A percentile compares a stretch with the other conserved stretches of the same genome.
Conservation (phyloP, 139 green algal species). For the Raphidocelis subcapitata region DNA sequence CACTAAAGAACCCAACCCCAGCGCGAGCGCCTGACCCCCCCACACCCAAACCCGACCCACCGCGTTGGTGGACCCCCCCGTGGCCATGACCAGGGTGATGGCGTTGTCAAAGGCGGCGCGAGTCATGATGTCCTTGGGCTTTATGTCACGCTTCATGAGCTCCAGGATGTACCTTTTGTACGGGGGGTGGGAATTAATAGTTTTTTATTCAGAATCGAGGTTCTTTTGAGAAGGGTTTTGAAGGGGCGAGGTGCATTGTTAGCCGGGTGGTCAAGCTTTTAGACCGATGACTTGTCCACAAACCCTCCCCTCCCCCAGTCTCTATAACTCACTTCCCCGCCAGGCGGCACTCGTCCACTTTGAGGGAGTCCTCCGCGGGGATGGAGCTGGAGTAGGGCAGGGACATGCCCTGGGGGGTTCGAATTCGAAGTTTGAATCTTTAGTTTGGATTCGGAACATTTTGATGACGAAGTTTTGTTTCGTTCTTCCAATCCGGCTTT, state of each 20-base stretch:
- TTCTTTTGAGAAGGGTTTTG: too few species aligned
- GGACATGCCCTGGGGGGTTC: constrained; percentile 95
- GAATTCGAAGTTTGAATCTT: too few species aligned
- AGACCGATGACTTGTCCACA: background rate
- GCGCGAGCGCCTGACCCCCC: too few species aligned
- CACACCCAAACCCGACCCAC: too few species aligned
- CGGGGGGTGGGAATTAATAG: background rate
- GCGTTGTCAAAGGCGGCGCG: constrained; percentile 94
- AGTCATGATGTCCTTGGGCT: constrained; percentile 97
- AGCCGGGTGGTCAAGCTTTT: too few species aligned
- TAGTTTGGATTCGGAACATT: too few species aligned
- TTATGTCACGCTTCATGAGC: constrained; percentile 88
- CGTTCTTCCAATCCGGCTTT: too few species aligned
- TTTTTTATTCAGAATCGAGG: too few species aligned
- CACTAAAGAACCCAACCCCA: too few species aligned
- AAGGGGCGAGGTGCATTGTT: too few species aligned
- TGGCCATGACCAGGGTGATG: constrained; percentile 89
- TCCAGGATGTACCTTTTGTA: constrained; percentile 72
- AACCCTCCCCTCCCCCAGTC: constrained; percentile 6
- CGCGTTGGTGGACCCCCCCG: constrained; percentile 96
- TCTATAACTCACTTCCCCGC: constrained; percentile 58
- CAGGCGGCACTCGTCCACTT: constrained; percentile 91
- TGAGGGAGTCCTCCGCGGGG: constrained; percentile 93
- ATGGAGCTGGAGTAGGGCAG: constrained; percentile 93
- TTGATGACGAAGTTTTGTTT: too few species aligned